phyloP scores from a whole-genome alignment of 1,284 basidiomycete species.

The Pyrrhoderma lamaoense region DNA sequence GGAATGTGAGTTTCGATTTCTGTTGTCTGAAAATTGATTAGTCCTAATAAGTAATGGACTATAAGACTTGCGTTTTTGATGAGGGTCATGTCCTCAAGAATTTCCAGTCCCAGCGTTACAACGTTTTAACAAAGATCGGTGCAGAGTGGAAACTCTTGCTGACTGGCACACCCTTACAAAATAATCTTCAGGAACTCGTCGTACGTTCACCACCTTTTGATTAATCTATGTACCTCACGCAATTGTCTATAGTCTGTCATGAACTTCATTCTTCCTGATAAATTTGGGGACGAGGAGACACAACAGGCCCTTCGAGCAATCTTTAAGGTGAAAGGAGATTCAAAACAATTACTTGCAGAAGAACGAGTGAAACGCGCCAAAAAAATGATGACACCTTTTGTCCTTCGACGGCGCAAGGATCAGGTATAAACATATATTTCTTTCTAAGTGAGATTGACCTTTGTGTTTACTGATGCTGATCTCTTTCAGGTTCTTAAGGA shows the following conservation, averaged over 20 bases:
- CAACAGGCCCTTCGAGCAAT: constrained; percentile 82
- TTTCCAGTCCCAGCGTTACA: constrained; percentile 92
- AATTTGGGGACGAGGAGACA: constrained; percentile 68
- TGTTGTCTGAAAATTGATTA: background rate
- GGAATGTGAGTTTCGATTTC: constrained; percentile 60
- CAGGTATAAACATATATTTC: constrained; percentile 42
- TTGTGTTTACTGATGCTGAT: background rate
- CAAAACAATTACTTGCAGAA: constrained; percentile 79
- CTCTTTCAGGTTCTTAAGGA: constrained; percentile 76
- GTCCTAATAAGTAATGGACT: constrained; percentile 9
- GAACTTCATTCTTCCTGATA: constrained; percentile 94
- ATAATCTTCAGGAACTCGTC: constrained; percentile 90
- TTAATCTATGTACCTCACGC: constrained; percentile 12
- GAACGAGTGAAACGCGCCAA: constrained; percentile 92
- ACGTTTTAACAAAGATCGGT: constrained; percentile 78
- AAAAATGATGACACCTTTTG: constrained; percentile 99
- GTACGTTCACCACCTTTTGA: constrained; percentile 45
- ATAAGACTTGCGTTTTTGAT: constrained; percentile 84
- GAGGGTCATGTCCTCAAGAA: constrained; percentile 98
- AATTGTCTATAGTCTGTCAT: constrained; percentile 70
- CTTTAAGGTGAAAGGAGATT: constrained; percentile 92
- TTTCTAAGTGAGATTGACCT: too few species aligned
- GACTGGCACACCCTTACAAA: constrained; percentile 93
- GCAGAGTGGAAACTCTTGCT: constrained; percentile 88
- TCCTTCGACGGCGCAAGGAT: constrained; percentile 90